Conservation (phyloP, 73 alveolate genomes). For the Paramecium octaurelia region DNA sequence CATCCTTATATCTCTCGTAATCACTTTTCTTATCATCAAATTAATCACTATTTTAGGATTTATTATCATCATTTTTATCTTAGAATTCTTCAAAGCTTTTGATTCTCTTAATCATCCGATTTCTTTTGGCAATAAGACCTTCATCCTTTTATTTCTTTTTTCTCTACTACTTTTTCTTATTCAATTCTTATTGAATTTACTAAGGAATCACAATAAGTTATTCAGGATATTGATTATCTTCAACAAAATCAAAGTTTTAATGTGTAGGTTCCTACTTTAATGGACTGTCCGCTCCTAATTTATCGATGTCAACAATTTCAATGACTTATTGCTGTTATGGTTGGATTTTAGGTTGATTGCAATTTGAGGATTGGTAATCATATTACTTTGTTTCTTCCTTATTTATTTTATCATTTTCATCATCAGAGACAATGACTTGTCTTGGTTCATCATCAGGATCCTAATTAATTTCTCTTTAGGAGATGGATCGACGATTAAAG, state of each 20-base stretch:
- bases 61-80: not conserved
- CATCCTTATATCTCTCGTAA: constrained; percentile 16
- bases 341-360: not conserved
- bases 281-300: not conserved
- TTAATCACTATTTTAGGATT: not conserved
- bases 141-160: not conserved
- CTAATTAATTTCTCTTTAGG: not conserved
- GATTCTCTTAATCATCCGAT: constrained; percentile 1
- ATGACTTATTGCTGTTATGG: not conserved
- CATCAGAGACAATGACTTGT: not conserved
- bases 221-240: not conserved
- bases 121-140: not conserved
- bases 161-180: not conserved
- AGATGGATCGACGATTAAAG: not conserved
- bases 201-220: not conserved
- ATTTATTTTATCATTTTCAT: not conserved
- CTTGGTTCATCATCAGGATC: not conserved
- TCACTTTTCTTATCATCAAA: not conserved
- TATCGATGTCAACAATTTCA: not conserved
- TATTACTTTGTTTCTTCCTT: not conserved
- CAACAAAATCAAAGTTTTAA: not conserved
- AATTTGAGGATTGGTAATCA: not conserved
- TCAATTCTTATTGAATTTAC: not conserved
- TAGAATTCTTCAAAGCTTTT: not conserved
- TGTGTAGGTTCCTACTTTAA: not conserved